Evolutionary conservation across 2,329 filamentous ascomycete genomes (phyloP).

Genomic region (Paecilomyces formosus): DNA sequence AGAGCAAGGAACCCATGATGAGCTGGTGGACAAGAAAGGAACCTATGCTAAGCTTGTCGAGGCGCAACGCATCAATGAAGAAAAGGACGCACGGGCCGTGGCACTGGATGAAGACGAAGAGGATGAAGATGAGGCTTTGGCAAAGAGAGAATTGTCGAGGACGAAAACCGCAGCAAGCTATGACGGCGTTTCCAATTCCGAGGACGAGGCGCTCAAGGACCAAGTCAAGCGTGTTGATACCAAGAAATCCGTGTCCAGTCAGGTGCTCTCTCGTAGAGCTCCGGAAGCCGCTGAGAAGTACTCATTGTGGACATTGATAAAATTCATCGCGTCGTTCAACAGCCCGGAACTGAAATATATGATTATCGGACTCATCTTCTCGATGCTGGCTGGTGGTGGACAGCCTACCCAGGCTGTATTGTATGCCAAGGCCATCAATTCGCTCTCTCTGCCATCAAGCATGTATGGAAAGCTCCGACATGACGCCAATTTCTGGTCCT

Average conservation of each 20-base stretch:
- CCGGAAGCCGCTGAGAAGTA: slow-evolving; percentile 52
- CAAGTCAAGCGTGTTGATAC: slow-evolving; percentile 39
- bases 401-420: slow-evolving; percentile 74
- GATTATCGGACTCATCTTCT: slow-evolving; percentile 64
- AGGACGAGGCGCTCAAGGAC: slow-evolving; percentile 22
- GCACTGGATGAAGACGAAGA: slow-evolving; percentile 18
- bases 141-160: slow-evolving; percentile 20
- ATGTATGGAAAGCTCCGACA: slow-evolving; percentile 53
- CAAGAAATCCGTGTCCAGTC: slow-evolving; percentile 57
- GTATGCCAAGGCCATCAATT: slow-evolving; percentile 80
- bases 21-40: slow-evolving; percentile 60
- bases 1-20: slow-evolving; percentile 83
- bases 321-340: slow-evolving; percentile 76
- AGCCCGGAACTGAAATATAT: slow-evolving; percentile 62
- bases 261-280: slow-evolving; percentile 54
- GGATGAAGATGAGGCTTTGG: slow-evolving; percentile 15
- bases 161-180: slow-evolving; percentile 27
- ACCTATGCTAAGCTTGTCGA: slow-evolving; percentile 82
- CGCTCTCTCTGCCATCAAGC: slow-evolving; percentile 52
- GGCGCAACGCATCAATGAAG: slow-evolving; percentile 70
- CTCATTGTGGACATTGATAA: slow-evolving; percentile 67
- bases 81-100: slow-evolving; percentile 33
- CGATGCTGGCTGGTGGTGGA: slow-evolving; percentile 69
- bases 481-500: slow-evolving; percentile 75
- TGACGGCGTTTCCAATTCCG: slow-evolving; percentile 16